Evolutionary conservation across 2,329 filamentous ascomycete genomes (phyloP), one percentile per base, ranked within the genome.

Genomic region (Domatiomyces catenatus): DNA sequence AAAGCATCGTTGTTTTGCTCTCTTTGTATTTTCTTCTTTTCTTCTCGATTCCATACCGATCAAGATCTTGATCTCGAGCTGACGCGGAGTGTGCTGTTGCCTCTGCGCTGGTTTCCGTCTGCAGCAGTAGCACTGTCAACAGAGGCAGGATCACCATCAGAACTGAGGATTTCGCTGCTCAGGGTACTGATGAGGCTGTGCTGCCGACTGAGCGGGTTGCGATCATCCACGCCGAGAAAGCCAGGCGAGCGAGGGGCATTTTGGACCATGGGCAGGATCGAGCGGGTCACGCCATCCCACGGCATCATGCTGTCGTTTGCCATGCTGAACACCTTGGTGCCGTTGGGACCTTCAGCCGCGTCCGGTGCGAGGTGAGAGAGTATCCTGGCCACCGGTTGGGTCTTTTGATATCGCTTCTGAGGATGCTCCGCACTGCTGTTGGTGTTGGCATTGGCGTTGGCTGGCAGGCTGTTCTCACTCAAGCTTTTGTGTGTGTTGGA

Each of bases 101-200:
- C 32, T 12, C 2, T 39, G 10, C 12, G 32, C 32, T 39, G 10
- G 10, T 15, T 39, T 15, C 32, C 32, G 15, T 15, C 32, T 32
- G 28, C 28, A 39, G 32, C 12, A 15, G 32, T 15, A 39, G 32
- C 12, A 15, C 48, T 28, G 48, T 49, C 17, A 49, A 44, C 12
- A 26, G 45, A 19, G 39, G 20, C 10, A 49, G 44, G 48, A 22
- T 55, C 55, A 8, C 46, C 47, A 15, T 58, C 56, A 1, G 56
- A 56, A 39, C 51, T 55, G n/a, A 51, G 48, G 5, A 55, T 19
- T 28, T 59, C 58, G 44, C 54, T 57, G 24, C 54, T 58, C 26
- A 60, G 44, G 19, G 55, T 50, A 46, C 56, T 59, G 15, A 58
- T 49, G 26, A 56, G 52, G 44, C 59, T 60, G 26, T 43, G 44